Evolutionary conservation across 140 eudicot species (phyloP), one percentile per base, ranked within the genome.

Genomic region (Erigeron philadelphicus): DNA sequence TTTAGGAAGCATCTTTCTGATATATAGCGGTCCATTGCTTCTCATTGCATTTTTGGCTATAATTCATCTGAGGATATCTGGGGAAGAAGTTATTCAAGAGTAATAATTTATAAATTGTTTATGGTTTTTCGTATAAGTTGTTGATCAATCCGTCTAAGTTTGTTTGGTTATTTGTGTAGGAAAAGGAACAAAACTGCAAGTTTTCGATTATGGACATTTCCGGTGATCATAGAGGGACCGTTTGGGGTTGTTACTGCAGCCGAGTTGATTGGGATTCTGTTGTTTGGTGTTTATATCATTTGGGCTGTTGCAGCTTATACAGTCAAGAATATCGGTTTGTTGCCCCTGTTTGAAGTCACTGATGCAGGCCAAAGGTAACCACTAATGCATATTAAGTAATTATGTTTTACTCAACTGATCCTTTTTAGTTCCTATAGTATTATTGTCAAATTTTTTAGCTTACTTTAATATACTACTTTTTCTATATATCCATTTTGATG

Each of bases 161-260:
- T 40, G 7, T 23, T 23, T 17, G 13, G 13, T 3, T 4, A 0
- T 61, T 2, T 41, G 52, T 31, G 74, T 62, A 91, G 96, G 88
- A 80, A 74, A 56, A 83, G 78, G 70, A 63, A 67, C 11, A 86
- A 73, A 42, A 15, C 58, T 64, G 85, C 96, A 18, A 46, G 84
- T 31, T 82, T 84, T 64, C 85, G 90, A 15, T 72, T 92, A 45
- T 88, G 98, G 96, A 92, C 96, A 8, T 88, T 88, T 58, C 98
- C 98, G 17, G 76, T 92, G 25, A 80, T 92, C 44, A 71, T 80
- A 17, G 93, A 86, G 72, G 98, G 96, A 48, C 96, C 96, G 55
- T 88, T 92, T 57, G 98, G 98, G 49, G 96, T 92, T 55, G 98
- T 92, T 54, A 82, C 98, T 15, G 96, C 95, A 1, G 98, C 90